Base-by-base conservation (phyloP, 2,329 filamentous ascomycete genomes). In the Botrytis byssoidea region DNA sequence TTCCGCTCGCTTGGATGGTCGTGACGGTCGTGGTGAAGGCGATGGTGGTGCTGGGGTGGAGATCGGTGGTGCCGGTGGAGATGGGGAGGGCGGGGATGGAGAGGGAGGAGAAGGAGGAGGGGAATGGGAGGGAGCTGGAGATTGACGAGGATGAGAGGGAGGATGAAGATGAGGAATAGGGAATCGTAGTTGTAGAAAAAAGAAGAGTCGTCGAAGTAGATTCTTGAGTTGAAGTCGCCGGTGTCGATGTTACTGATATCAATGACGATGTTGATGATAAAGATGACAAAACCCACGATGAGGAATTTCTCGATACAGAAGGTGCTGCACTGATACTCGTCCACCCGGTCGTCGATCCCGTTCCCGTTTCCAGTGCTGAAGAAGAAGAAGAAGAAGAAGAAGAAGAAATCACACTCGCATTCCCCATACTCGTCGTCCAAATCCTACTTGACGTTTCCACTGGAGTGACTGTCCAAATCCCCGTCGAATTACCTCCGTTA, bases 11-110 rank as follows among this genome's bases (percentile, higher is more conserved):
- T 40, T 79, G 76, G 71, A 76, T 74, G 22, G 77, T 78, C 20
- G 79, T 76, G 37, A 83, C 76, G 12, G 81, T 83, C 29, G 77
- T 78, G 14, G 82, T 83, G 22, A 80, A 78, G 5, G 48, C 37
- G 59, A 78, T 48, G 1, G 79, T 77, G 25, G 76, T 71, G 70
- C n/a, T 46, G 18, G 70, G 60, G 32, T 79, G 78, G 9, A 75
- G 66, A 35, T 76, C 73, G 18, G 79, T 78, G 18, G 76, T 71
- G 5, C 79, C 78, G 8, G 79, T 80, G 40, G 76, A 77, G 72
- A 82, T 74, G 22, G 83, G 82, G 20, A 74, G 75, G 61, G 80
- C 75, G 35, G 82, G 81, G 75, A 83, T 22, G 63, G 65, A 42
- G 70, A 60, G 6, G 25, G 55, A 59, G 59, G 44, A 35, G 18